Base-by-base conservation (phyloP, 2,329 filamentous ascomycete genomes). In the Fusarium sp. region DNA sequence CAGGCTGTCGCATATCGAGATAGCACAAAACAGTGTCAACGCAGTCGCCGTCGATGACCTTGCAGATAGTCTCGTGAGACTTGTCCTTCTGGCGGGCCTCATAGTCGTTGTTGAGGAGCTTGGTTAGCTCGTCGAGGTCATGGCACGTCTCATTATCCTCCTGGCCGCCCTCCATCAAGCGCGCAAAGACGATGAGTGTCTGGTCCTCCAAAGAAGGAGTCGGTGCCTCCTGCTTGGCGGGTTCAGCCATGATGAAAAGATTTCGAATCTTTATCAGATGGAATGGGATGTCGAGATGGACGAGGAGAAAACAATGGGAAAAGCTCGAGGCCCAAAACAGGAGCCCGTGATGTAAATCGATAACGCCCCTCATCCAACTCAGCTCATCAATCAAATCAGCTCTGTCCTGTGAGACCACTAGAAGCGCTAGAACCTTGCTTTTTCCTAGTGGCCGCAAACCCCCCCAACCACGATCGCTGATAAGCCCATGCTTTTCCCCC, bases 111-210 rank as follows among this genome's bases (percentile, higher is more conserved):
- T 85, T 87, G 65, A 92, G 84, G 43, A 92, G 84, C 81, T 88
- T 89, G 52, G 90, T 91, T 64, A 92, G 86, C 65, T 84, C 82
- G 74, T 89, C 88, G 54, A 92, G 84, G 69, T 91, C 88, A 69
- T 83, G 83, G 77, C 89, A 92, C 14, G 90, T 93, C 75, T 94
- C 92, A 66, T 91, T 90, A 80, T 94, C 94, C 77, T 98, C 94
- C 78, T 95, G 91, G 63, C 95, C 95, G 52, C 94, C 95, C 81
- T 97, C 94, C 92, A 98, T 97, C 77, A 98, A 86, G 79, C 94
- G 93, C 27, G 95, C 95, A 75, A 98, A 91, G 76, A 96, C 92
- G 67, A 97, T 90, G 79, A 93, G 90, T 65, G 93, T 92, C 79
- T 92, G 86, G 79, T 94, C 92, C 76, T 89, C 84, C 84, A 89